Percentiles rank a stretch among this genome's conserved stretches.
Conservation (phyloP, 768 basidiomycete species). For the Hydnum rufescens region DNA sequence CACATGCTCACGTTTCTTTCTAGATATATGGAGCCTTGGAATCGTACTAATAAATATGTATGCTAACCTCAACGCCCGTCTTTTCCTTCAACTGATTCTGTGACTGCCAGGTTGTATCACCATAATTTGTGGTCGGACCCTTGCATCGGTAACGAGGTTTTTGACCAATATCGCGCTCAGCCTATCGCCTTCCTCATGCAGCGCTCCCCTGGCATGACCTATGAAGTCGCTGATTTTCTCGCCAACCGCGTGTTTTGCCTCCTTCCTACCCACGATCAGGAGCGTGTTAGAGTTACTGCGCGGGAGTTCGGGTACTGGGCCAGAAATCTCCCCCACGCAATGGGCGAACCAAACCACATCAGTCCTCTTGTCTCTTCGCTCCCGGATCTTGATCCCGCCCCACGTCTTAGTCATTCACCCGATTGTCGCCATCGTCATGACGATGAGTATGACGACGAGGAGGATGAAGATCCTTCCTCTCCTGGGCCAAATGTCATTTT, state of each 20-base stretch:
- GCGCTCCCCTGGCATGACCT: slow-evolving; percentile 80
- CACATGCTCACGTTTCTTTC: too few species aligned
- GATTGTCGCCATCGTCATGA: neutral
- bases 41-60: slow-evolving; percentile 98
- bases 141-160: slow-evolving; percentile 25
- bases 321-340: slow-evolving; percentile 69
- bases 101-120: slow-evolving; percentile 63
- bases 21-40: slow-evolving; percentile 93
- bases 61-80: slow-evolving; percentile 14
- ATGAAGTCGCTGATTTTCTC: slow-evolving; percentile 70
- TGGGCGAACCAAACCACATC: too few species aligned
- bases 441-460: neutral
- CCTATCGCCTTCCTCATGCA: slow-evolving; percentile 75
- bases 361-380: too few species aligned
- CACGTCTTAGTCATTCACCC: too few species aligned
- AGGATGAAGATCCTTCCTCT: neutral
- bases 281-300: slow-evolving; percentile 41
- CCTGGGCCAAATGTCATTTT: too few species aligned
- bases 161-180: slow-evolving; percentile 56
- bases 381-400: too few species aligned
- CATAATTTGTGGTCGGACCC: slow-evolving; percentile 98
- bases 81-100: neutral
- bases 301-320: slow-evolving; percentile 75
- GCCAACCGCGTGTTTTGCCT: slow-evolving; percentile 70
- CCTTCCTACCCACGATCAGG: slow-evolving; percentile 23